Base-by-base conservation (phyloP, 2,329 filamentous ascomycete genomes). In the Fusarium concolor region DNA sequence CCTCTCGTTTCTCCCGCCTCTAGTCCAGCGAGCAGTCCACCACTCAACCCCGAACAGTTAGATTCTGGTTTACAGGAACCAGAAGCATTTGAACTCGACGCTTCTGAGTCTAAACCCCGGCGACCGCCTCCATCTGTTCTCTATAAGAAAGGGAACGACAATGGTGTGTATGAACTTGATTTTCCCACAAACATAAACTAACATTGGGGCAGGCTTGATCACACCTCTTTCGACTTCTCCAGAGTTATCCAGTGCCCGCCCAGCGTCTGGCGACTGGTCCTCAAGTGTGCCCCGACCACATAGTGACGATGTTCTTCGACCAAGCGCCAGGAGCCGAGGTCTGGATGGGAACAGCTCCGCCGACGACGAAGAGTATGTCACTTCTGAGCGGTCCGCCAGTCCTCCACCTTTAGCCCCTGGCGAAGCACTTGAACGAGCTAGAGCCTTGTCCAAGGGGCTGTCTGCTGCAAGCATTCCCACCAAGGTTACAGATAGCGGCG, bases 401-500 rank as follows among this genome's bases (percentile, higher is more conserved):
- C 93, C 93, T 0, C 92, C 93, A 8, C 90, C 90, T 2, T 75
- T 94, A 18, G 87, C 89, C 1, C 86, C 89, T 0, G 85, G 86
- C 46, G 92, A 97, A 76, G 95, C 94, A 10, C 86, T 97, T 59
- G 89, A 93, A 64, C 89, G 96, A 69, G 96, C 96, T 10, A 89
- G 92, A 75, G 89, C 90, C 28, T 84, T 99, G 12, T 97, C 95
- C 11, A 92, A 93, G 76, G 94, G 94, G 77, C 86, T 99, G 4
- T 92, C 92, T 44, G 90, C 89, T 5, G 96, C 92, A 46, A 97
- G 98, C 75, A 98, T 99, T 61, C 93, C 94, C 8, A 96, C 91
- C 58, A 90, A 93, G 68, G 90, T 99, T n/a, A 98, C 92, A 2
- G 94, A 97, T 58, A 91, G 88, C 1, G 96, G 96, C 17, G 96